These are phyloP conservation scores for Chaetomium sp. DNA, from an alignment of 2,329 filamentous ascomycete species.

Conservation along the genomic window DNA sequence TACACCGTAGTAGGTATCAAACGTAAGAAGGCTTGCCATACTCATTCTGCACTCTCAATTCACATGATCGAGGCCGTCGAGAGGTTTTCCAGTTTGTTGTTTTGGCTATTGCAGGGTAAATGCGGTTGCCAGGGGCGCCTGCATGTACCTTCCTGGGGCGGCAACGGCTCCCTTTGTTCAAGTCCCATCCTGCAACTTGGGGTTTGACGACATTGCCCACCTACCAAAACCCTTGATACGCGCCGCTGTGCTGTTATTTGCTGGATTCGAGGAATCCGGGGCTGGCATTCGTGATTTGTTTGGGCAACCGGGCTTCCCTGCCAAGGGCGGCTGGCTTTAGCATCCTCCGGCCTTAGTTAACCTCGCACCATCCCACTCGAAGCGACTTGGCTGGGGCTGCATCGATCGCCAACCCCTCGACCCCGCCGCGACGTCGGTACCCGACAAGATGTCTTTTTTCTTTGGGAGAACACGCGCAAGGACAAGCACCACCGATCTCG, in stretches of 20 bases:
- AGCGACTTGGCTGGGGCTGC: neutral
- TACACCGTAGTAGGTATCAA: neutral
- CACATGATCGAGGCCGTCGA: neutral
- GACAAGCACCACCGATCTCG: slow-evolving; percentile 54
- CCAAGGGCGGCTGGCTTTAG: slow-evolving; percentile 22
- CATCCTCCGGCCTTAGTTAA: slow-evolving; percentile 7
- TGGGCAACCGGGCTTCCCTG: slow-evolving; percentile 14
- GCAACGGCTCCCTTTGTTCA: slow-evolving; percentile 8
- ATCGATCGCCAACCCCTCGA: slow-evolving; percentile 15
- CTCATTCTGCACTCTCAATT: neutral
- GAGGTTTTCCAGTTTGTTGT: neutral
- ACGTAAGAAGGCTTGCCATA: neutral
- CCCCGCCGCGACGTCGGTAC: slow-evolving; percentile 16
- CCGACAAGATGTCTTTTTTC: slow-evolving; percentile 52
- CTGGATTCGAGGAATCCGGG: slow-evolving; percentile 8
- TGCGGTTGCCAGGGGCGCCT: slow-evolving; percentile 23
- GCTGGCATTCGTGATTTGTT: slow-evolving; percentile 18
- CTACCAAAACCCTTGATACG: neutral
- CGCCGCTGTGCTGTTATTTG: slow-evolving; percentile 11
- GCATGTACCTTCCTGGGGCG: slow-evolving; percentile 9
- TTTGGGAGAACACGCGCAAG: slow-evolving; percentile 57
- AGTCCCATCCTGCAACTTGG: slow-evolving; percentile 3
- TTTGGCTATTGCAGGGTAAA: slow-evolving; percentile 17
- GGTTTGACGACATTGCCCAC: neutral
- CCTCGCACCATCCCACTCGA: slow-evolving; percentile 6